These are phyloP conservation scores for Penicillium brevicompactum DNA, from an alignment of 2,329 filamentous ascomycete species.

Conservation along the genomic window DNA sequence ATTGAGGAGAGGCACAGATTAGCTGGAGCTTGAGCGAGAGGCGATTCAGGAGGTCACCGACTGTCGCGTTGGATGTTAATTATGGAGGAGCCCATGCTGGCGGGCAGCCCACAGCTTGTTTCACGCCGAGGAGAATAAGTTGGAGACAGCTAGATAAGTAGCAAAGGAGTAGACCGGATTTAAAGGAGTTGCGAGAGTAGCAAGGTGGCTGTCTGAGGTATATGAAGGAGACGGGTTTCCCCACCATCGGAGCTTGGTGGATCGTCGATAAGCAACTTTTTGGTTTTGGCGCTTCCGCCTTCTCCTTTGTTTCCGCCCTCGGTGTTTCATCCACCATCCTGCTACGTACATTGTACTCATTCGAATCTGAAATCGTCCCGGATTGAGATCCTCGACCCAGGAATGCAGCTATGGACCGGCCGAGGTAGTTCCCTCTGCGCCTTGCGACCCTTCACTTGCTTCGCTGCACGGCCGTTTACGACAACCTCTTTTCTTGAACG, in stretches of 20 bases:
- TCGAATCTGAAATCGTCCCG: neutral
- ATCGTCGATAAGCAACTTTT: conserved; percentile 27
- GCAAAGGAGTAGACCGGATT: neutral
- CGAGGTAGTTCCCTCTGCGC: conserved; percentile 45
- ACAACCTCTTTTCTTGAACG: conserved; percentile 33
- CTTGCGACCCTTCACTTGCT: conserved; percentile 35
- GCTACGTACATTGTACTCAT: neutral
- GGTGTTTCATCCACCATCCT: neutral
- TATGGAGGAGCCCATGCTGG: conserved; percentile 76
- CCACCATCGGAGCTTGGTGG: conserved; percentile 32
- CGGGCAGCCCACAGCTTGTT: conserved; percentile 34
- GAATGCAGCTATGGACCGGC: conserved; percentile 45
- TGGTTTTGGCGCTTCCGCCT: conserved; percentile 5
- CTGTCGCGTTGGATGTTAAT: conserved; percentile 81
- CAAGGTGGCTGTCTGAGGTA: conserved; percentile 28
- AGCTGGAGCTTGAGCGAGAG: conserved; percentile 11
- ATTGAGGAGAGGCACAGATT: conserved; percentile 8
- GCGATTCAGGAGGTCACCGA: conserved; percentile 43
- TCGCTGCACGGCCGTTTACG: conserved; percentile 32
- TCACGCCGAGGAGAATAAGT: conserved; percentile 4
- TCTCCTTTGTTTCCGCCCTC: neutral
- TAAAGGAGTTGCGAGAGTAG: neutral
- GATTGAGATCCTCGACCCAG: conserved; percentile 14
- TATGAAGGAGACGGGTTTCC: conserved; percentile 29
- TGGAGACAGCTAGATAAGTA: neutral